Evolutionary conservation across 805 yeast genomes (phyloP).

Genomic region (Candida broadrunensis): DNA sequence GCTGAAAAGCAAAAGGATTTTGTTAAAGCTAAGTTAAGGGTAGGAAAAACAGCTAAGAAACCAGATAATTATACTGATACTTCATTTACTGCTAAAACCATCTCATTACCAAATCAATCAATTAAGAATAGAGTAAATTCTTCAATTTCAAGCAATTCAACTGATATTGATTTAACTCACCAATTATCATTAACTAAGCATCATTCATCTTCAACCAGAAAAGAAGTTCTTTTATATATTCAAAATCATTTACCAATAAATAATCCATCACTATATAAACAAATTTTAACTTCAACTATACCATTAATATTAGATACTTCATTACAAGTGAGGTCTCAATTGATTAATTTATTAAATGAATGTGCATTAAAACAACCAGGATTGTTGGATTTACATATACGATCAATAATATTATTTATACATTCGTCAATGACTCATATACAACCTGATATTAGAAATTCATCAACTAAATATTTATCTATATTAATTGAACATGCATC

Average conservation of each 20-base stretch:
- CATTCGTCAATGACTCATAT: conserved; percentile 95
- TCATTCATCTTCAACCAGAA: conserved; percentile 66
- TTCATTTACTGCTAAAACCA: conserved; percentile 69
- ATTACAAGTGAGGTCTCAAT: conserved; percentile 57
- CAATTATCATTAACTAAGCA: conserved; percentile 71
- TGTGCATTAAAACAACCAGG: conserved; percentile 51
- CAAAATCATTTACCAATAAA: conserved; percentile 47
- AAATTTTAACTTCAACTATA: conserved; percentile 52
- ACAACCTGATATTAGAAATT: conserved; percentile 67
- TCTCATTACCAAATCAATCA: conserved; percentile 46
- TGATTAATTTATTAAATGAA: conserved; percentile 45
- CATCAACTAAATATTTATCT: conserved; percentile 66
- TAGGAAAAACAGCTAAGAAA: conserved; percentile 76
- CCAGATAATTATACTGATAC: conserved; percentile 82
- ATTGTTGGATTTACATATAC: conserved; percentile 58
- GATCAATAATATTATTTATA: conserved; percentile 64
- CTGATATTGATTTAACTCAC: conserved; percentile 50
- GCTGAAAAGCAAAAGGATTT: conserved; percentile 72
- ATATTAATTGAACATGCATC: conserved; percentile 56
- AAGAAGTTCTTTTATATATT: conserved; percentile 61
- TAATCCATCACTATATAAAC: conserved; percentile 53
- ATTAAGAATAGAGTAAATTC: conserved; percentile 15
- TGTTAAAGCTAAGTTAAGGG: conserved; percentile 73
- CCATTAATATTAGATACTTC: conserved; percentile 71
- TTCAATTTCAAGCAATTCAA: conserved; percentile 5